Evolutionary conservation across 129 eudicot species (phyloP).

Genomic region (Arctium lappa): DNA sequence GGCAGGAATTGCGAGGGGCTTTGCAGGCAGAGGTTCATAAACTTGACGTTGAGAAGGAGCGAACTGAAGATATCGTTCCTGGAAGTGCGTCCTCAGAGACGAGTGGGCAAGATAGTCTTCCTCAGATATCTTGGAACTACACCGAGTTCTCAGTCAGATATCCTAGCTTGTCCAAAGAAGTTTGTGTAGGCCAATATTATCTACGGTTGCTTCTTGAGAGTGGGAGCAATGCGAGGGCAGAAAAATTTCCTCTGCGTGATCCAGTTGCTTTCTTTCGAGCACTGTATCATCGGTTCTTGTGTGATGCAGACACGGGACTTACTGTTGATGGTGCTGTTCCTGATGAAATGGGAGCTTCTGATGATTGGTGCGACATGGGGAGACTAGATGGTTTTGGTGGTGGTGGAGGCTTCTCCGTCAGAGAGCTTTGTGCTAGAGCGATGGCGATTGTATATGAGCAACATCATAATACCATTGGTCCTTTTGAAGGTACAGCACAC

Average conservation of each 20-base stretch:
- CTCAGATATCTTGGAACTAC: constrained; percentile 97
- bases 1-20: constrained; percentile 84
- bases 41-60: constrained; percentile 86
- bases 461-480: constrained; percentile 69
- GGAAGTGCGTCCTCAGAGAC: constrained; percentile 48
- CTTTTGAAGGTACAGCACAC: constrained; percentile 97
- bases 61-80: constrained; percentile 91
- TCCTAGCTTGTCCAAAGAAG: constrained; percentile 91
- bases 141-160: constrained; percentile 86
- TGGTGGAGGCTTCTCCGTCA: constrained; percentile 91
- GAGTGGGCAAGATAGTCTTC: constrained; percentile 56
- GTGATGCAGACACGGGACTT: constrained; percentile 97
- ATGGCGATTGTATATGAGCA: constrained; percentile 99
- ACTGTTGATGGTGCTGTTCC: constrained; percentile 98
- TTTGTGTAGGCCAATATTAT: constrained; percentile 97
- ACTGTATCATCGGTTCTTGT: constrained; percentile 83
- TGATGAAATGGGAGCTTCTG: constrained; percentile 94
- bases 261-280: constrained; percentile 94
- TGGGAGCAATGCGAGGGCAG: constrained; percentile 68
- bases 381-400: constrained; percentile 98
- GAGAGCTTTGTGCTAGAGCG: constrained; percentile 98
- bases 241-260: constrained; percentile 85
- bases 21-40: constrained; percentile 93
- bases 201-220: constrained; percentile 89
- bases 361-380: constrained; percentile 99